Percentiles rank a stretch among this genome's conserved stretches.
phyloP scores from a whole-genome alignment of 1,139 yeast species.

The Spencermartinsiella ligniputridi region DNA sequence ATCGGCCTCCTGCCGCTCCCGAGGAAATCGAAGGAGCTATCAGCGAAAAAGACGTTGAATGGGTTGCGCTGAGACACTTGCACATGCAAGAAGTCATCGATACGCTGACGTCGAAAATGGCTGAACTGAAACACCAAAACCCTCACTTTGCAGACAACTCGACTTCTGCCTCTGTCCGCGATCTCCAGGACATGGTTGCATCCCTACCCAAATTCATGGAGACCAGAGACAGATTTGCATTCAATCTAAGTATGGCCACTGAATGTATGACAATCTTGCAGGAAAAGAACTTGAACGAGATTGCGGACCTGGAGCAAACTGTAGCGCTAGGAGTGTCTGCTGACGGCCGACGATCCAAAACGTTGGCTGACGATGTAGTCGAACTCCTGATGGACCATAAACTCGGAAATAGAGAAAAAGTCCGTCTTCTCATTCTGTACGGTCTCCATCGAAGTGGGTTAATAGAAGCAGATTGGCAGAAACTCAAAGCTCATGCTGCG shows the following conservation, averaged over 20 bases:
- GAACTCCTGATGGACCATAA: slow-evolving; percentile 48
- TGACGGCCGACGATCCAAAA: slow-evolving; percentile 63
- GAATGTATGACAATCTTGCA: slow-evolving; percentile 38
- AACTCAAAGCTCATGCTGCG: slow-evolving; percentile 66
- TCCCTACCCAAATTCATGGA: slow-evolving; percentile 39
- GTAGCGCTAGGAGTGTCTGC: slow-evolving; percentile 70
- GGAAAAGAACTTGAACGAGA: slow-evolving; percentile 27
- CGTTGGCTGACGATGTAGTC: slow-evolving; percentile 64
- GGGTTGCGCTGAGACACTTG: slow-evolving; percentile 68
- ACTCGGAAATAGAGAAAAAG: slow-evolving; percentile 56
- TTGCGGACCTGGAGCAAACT: slow-evolving; percentile 49
- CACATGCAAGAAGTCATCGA: slow-evolving; percentile 79
- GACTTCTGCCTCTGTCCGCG: slow-evolving; percentile 32
- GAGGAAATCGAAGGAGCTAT: slow-evolving; percentile 46
- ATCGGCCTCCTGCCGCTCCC: slow-evolving; percentile 45
- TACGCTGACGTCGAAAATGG: slow-evolving; percentile 53
- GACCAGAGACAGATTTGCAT: slow-evolving; percentile 35
- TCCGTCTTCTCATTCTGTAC: slow-evolving; percentile 73
- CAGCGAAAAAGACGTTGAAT: slow-evolving; percentile 66
- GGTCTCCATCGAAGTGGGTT: slow-evolving; percentile 84
- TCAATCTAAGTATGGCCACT: slow-evolving; percentile 38
- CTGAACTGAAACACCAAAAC: slow-evolving; percentile 66
- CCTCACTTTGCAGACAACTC: slow-evolving; percentile 43
- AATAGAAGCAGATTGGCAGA: slow-evolving; percentile 65
- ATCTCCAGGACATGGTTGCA: slow-evolving; percentile 40